A percentile compares a stretch with the other conserved stretches of the same genome.
phyloP scores from a whole-genome alignment of 441 rosid genomes.

The Raphanus hybrid region DNA sequence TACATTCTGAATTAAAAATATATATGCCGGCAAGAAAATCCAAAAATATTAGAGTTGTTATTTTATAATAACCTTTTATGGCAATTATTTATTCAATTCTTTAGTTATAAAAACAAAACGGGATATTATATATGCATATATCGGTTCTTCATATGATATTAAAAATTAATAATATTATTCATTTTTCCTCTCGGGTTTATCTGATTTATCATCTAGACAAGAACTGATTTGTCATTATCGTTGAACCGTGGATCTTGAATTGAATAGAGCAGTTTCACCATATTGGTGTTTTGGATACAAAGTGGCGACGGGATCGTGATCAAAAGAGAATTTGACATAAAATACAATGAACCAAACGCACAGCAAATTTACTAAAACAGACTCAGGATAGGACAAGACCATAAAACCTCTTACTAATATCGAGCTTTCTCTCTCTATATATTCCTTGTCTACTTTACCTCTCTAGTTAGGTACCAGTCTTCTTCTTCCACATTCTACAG shows the following conservation, averaged over 20 bases:
- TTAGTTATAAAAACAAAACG: neutral
- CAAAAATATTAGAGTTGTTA: neutral
- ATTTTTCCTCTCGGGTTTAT: neutral
- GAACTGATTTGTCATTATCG: neutral
- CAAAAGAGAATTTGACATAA: constrained; percentile 27
- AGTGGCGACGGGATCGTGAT: constrained; percentile 21
- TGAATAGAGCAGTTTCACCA: constrained; percentile 16
- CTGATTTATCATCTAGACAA: neutral
- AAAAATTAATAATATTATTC: neutral
- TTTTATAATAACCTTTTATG: neutral
- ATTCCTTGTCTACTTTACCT: constrained; percentile 39
- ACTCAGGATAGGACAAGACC: constrained; percentile 29
- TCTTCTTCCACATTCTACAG: constrained; percentile 48
- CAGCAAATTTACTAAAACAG: constrained; percentile 24
- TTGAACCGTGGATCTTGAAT: constrained; percentile 17
- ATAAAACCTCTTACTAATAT: constrained; percentile 37
- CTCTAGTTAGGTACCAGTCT: constrained; percentile 40
- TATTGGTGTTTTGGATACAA: constrained; percentile 19
- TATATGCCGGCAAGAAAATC: neutral
- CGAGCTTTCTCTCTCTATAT: constrained; percentile 28
- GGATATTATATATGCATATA: neutral
- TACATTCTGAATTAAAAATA: neutral
- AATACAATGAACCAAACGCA: constrained; percentile 28
- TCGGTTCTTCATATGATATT: neutral
- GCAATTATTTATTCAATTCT: neutral